Evolutionary conservation across 2,329 filamentous ascomycete genomes (phyloP), one percentile per base, ranked within the genome.

Genomic region (Fusarium begoniae): DNA sequence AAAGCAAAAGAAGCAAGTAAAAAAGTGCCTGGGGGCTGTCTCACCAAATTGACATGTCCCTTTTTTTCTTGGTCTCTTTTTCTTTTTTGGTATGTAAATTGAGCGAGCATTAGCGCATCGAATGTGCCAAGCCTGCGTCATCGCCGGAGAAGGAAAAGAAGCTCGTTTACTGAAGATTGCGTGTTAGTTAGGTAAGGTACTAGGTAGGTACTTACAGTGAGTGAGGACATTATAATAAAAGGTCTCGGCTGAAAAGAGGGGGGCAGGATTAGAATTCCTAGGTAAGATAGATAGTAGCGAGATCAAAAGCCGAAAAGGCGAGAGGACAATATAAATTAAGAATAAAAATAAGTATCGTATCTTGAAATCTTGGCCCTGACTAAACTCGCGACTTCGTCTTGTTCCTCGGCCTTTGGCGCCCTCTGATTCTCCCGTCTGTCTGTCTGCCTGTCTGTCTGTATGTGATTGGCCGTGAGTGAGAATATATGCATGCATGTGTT

Each of bases 361-460:
- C 17, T 26, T 22, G 8, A n/a, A 18, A 18, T 48, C 45, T 48
- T 30, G 45, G 45, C 47, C 28, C 47, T 12, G n/a, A 41, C 20
- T 14, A 41, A 26, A 38, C 50, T 70, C 66, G 66, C 66, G 60
- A 50, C 45, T 63, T 70, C 59, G 67, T 70, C 45, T 12, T 38
- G 24, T 58, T 58, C 28, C 54, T 70, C 67, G 66, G 69, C 37
- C n/a, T 62, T 41, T 62, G 50, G 40, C 55, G 24, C 20, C 12
- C 18, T 53, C 30, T 57, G 14, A 26, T 20, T 18, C 5, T n/a
- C 32, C 32, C 32, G 32, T 15, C 38, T 15, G 17, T 13, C 10
- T 24, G 30, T 26, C 26, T 26, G 26, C 15, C n/a, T 24, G 5
- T 18, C 24, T 22, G 4, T 20, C 24, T 26, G 12, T 13, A 61